Percentiles rank a stretch among this genome's conserved stretches.
Evolutionary conservation across 805 yeast genomes (phyloP).

Genomic region (Blastobotrys robertii): DNA sequence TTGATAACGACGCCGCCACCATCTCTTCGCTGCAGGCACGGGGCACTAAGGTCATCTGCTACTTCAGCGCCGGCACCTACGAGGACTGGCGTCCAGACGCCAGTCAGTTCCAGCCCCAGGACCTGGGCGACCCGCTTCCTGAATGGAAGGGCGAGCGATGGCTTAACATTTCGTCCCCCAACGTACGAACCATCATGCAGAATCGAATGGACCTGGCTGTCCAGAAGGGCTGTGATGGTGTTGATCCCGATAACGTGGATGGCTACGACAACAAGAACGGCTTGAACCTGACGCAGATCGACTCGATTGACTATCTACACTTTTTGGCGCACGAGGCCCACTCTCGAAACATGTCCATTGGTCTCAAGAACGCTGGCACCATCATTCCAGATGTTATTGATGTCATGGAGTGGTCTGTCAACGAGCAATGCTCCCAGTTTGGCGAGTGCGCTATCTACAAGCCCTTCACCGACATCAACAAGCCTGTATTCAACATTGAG

Average conservation of each 20-base stretch:
- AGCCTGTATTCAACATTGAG: conserved; percentile 24
- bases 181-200: conserved; percentile 20
- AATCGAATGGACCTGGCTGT: conserved; percentile 18
- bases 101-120: conserved; percentile 13
- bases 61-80: conserved; percentile 27
- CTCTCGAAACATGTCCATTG: conserved; percentile 17
- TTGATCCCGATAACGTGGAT: conserved; percentile 27
- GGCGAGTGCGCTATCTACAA: conserved; percentile 19
- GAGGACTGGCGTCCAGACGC: conserved; percentile 26
- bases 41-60: conserved; percentile 25
- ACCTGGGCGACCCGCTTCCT: conserved; percentile 21
- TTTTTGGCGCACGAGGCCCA: conserved; percentile 20
- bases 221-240: conserved; percentile 23
- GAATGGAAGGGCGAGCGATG: conserved; percentile 27
- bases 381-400: conserved; percentile 18
- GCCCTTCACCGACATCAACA: conserved; percentile 14
- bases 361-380: conserved; percentile 23
- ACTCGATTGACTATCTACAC: conserved; percentile 20
- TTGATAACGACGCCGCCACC: conserved; percentile 11
- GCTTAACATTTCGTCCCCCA: conserved; percentile 19
- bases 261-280: conserved; percentile 27
- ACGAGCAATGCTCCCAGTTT: conserved; percentile 25
- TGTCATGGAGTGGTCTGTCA: conserved; percentile 22
- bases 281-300: conserved; percentile 18
- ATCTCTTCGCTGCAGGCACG: conserved; percentile 17